These are phyloP conservation scores for Alternaria panax DNA, from an alignment of 2,329 filamentous ascomycete genomes.

Conservation along the genomic window DNA sequence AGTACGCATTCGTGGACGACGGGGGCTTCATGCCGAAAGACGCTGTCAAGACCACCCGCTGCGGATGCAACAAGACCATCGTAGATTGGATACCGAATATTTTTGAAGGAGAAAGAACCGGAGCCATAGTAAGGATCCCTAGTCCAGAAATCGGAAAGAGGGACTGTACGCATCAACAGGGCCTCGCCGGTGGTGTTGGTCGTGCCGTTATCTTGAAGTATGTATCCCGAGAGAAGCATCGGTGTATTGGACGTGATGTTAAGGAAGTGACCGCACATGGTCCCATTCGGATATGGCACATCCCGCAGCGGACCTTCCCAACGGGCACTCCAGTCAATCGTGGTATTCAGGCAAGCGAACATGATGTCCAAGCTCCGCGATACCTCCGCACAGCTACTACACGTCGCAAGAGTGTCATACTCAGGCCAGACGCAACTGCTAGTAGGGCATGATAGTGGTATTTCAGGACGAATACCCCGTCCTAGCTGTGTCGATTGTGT, in stretches of 20 bases:
- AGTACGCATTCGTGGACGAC: conserved; percentile 31
- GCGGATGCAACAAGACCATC: conserved; percentile 21
- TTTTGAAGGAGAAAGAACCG: conserved; percentile 28
- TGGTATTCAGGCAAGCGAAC: conserved; percentile 17
- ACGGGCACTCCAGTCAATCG: conserved; percentile 26
- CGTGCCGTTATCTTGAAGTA: neutral
- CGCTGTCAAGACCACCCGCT: neutral
- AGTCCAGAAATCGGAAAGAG: conserved; percentile 8
- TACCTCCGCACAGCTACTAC: conserved; percentile 34
- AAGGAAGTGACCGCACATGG: conserved; percentile 36
- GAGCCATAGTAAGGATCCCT: conserved; percentile 11
- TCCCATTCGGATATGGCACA: conserved; percentile 23
- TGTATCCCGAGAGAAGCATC: conserved; percentile 34
- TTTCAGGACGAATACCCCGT: conserved; percentile 33
- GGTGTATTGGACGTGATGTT: conserved; percentile 25
- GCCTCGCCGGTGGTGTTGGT: conserved; percentile 17
- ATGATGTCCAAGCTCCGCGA: conserved; percentile 19
- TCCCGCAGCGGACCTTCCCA: neutral
- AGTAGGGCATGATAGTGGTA: conserved; percentile 37
- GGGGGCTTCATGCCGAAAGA: conserved; percentile 16
- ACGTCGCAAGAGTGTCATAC: conserved; percentile 37
- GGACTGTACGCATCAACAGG: conserved; percentile 19
- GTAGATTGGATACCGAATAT: conserved; percentile 13
- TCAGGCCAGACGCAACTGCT: conserved; percentile 40
- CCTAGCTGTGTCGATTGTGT: conserved; percentile 30